These are phyloP conservation scores for Suillus spraguei DNA, from an alignment of 768 basidiomycete genomes.

Conservation along the genomic window DNA sequence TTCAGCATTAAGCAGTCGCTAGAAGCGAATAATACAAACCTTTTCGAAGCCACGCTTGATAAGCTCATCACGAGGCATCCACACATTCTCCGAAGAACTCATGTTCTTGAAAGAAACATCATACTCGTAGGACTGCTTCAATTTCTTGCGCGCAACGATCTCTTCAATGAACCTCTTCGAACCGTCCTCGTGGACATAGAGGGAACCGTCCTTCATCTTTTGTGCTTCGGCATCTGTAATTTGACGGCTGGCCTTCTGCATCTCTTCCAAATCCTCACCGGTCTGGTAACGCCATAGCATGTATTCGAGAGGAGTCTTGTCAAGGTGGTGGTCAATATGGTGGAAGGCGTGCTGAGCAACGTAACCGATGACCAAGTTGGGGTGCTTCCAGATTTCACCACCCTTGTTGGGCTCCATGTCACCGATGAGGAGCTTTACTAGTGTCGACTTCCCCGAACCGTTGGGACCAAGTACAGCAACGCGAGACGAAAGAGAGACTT, in stretches of 20 bases:
- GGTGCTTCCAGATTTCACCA: conserved; percentile 99
- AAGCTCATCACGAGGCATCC: conserved; percentile 95
- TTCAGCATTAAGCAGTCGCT: conserved; percentile 3
- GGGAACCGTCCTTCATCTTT: conserved; percentile 96
- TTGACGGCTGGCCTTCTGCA: conserved; percentile 87
- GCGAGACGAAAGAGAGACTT: conserved; percentile 97
- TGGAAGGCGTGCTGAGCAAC: conserved; percentile 99
- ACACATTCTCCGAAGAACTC: conserved; percentile 97
- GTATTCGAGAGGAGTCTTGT: conserved; percentile 98
- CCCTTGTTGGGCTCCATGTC: conserved; percentile 97
- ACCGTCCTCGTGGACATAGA: conserved; percentile 80
- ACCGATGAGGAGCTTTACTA: conserved; percentile 95
- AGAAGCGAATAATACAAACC: conserved; percentile 35
- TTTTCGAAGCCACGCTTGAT: conserved; percentile 99
- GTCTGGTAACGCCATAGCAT: conserved; percentile 99
- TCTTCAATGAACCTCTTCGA: conserved; percentile 96
- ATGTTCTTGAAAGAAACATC: conserved; percentile 95
- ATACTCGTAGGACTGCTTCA: conserved; percentile 99
- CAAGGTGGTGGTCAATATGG: conserved; percentile 97
- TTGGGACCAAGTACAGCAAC: conserved; percentile 98
- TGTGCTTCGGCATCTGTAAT: conserved; percentile 85
- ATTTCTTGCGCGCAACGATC: conserved; percentile 89
- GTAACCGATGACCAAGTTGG: conserved; percentile 99
- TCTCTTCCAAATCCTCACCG: conserved; percentile 97
- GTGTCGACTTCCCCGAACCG: conserved; percentile 97